A percentile compares a stretch with the other conserved stretches of the same genome.
Evolutionary conservation across 495 filamentous ascomycete genomes (phyloP).

Genomic region (Neurospora sp.): DNA sequence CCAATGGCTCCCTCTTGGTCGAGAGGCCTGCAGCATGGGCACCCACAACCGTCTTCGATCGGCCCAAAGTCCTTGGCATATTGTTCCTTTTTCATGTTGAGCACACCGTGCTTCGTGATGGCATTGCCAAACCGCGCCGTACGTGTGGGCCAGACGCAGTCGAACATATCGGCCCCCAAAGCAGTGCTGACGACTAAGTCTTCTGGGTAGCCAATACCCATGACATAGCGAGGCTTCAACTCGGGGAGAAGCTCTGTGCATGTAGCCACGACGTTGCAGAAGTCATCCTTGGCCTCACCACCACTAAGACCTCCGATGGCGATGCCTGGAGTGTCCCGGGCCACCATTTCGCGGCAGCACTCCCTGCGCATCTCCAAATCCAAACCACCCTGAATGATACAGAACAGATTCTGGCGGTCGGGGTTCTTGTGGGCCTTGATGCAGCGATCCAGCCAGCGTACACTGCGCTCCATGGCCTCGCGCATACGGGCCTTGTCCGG

Average conservation of each 20-base stretch:
- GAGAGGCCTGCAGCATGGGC: conserved; percentile 59
- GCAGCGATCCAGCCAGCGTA: conserved; percentile 98
- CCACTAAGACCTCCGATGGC: conserved; percentile 92
- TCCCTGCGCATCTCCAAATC: conserved; percentile 79
- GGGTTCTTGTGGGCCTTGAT: conserved; percentile 85
- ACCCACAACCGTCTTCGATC: conserved; percentile 72
- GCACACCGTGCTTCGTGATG: conserved; percentile 65
- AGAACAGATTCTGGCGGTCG: conserved; percentile 84
- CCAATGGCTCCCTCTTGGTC: conserved; percentile 61
- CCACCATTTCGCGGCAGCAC: conserved; percentile 85
- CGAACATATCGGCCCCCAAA: conserved; percentile 97
- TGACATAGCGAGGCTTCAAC: conserved; percentile 89
- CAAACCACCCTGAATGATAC: conserved; percentile 93
- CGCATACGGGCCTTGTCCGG: conserved; percentile 77
- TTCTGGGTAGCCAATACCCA: conserved; percentile 97
- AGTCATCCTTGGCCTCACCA: conserved; percentile 55
- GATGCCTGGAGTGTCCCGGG: conserved; percentile 85
- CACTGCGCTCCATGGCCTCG: conserved; percentile 88
- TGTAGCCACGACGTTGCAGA: conserved; percentile 59
- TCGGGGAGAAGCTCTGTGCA: conserved; percentile 82
- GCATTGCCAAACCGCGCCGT: conserved; percentile 96
- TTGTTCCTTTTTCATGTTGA: conserved; percentile 70
- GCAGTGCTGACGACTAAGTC: conserved; percentile 87
- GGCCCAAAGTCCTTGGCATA: conserved; percentile 74
- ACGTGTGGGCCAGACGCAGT: conserved; percentile 96